Evolutionary conservation across 139 green algal species (phyloP).

Genomic region (Picochlorum sp.): DNA sequence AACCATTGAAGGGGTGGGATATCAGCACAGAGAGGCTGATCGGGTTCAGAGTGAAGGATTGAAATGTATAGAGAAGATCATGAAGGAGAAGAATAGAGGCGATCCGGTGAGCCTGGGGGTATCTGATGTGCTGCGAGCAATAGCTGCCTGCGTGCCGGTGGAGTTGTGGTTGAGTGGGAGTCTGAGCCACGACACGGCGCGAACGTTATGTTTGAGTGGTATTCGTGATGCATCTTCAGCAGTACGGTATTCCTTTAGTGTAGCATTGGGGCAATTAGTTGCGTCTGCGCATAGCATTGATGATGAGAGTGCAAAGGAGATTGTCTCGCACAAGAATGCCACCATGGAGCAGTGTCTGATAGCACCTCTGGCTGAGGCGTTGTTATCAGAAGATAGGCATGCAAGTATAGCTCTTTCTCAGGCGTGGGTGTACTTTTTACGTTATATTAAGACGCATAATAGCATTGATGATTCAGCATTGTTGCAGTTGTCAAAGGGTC

Average conservation of each 20-base stretch:
- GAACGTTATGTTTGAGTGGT: conserved; percentile 28
- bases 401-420: conserved; percentile 35
- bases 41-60: conserved; percentile 53
- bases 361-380: conserved; percentile 51
- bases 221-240: conserved; percentile 30
- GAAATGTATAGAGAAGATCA: conserved; percentile 26
- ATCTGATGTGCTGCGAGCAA: conserved; percentile 34
- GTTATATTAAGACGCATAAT: conserved; percentile 1
- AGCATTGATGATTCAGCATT: conserved; percentile 28
- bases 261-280: conserved; percentile 54
- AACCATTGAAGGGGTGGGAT: conserved; percentile 47
- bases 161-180: conserved; percentile 49
- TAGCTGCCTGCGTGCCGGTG: conserved; percentile 41
- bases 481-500: conserved; percentile 42
- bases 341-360: conserved; percentile 38
- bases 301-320: conserved; percentile 17
- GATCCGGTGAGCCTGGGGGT: conserved; percentile 1
- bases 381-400: conserved; percentile 21
- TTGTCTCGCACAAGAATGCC: conserved; percentile 26
- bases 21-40: conserved; percentile 34
- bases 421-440: conserved; percentile 53
- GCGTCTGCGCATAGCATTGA: conserved; percentile 13
- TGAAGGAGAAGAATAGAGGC: conserved; percentile 26
- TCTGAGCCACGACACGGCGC: conserved; percentile 38
- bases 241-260: conserved; percentile 39